phyloP scores from a whole-genome alignment of 2,329 filamentous ascomycete species.

The Rhynchosporium secalis region DNA sequence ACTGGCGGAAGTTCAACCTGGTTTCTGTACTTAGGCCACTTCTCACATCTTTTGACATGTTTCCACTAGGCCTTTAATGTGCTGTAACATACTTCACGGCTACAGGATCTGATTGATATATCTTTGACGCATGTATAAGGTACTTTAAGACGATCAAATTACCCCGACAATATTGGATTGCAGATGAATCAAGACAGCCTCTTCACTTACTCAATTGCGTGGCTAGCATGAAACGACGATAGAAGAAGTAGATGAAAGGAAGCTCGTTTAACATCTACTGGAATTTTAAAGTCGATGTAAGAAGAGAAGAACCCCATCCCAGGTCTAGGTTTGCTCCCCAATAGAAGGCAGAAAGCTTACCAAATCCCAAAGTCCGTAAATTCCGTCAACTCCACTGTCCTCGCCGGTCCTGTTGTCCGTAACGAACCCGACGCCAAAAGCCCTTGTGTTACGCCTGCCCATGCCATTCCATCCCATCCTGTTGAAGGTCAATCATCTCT shows the following conservation, averaged over 20 bases:
- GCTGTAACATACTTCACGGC: no score
- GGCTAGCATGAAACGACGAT: not conserved
- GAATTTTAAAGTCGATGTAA: conserved; percentile 9
- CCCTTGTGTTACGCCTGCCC: conserved; percentile 35
- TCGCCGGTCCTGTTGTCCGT: conserved; percentile 35
- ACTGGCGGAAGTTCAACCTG: not conserved
- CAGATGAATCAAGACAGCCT: no score
- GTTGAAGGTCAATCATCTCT: conserved; percentile 32
- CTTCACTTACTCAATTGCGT: not conserved
- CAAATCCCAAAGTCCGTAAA: conserved; percentile 12
- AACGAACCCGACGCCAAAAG: conserved; percentile 38
- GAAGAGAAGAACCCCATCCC: conserved; percentile 14
- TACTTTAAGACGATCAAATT: no score
- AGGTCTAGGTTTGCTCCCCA: conserved; percentile 26
- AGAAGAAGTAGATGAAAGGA: no score
- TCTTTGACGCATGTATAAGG: no score
- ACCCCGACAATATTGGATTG: no score
- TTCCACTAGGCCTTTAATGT: no score
- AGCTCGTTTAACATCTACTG: not conserved
- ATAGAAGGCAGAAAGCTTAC: conserved; percentile 13
- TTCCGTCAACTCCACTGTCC: conserved; percentile 33
- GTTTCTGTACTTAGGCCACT: not conserved
- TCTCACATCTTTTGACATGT: no score
- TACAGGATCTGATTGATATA: no score
- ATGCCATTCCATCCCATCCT: conserved; percentile 36